Conservation (phyloP, 1,284 basidiomycete species). For the Leucoagaricus sp. region DNA sequence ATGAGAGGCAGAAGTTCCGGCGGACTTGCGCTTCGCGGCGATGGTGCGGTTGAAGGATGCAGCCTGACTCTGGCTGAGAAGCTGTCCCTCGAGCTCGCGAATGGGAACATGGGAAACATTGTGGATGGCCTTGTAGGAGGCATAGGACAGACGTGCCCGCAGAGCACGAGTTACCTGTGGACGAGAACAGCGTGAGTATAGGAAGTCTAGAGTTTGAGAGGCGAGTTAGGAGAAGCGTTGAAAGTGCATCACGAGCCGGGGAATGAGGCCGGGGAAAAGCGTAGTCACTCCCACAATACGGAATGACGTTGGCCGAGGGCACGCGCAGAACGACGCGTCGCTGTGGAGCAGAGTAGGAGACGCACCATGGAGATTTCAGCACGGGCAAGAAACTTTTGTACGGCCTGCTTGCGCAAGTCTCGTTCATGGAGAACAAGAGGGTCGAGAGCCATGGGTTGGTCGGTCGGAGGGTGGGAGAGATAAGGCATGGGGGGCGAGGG, state of each 20-base stretch:
- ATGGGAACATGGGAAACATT: constrained; percentile 66
- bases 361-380: constrained; percentile 77
- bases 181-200: constrained; percentile 37
- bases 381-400: constrained; percentile 72
- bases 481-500: constrained; percentile 70
- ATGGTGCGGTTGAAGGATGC: constrained; percentile 49
- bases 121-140: constrained; percentile 77
- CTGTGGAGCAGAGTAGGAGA: constrained; percentile 27
- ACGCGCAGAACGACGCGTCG: constrained; percentile 46
- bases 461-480: constrained; percentile 42
- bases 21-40: constrained; percentile 58
- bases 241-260: not conserved
- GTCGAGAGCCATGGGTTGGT: constrained; percentile 38
- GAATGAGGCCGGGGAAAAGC: no score
- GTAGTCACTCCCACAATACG: no score
- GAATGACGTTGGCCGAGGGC: constrained; percentile 22
- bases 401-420: constrained; percentile 61
- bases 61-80: constrained; percentile 36
- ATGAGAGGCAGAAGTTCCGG: constrained; percentile 46
- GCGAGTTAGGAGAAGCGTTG: constrained; percentile 1
- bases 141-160: constrained; percentile 75
- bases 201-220: constrained; percentile 31
- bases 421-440: constrained; percentile 45
- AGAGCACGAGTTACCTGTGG: constrained; percentile 74
- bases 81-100: constrained; percentile 67